phyloP scores from a whole-genome alignment of 768 basidiomycete species.

The Suillus luteus region DNA sequence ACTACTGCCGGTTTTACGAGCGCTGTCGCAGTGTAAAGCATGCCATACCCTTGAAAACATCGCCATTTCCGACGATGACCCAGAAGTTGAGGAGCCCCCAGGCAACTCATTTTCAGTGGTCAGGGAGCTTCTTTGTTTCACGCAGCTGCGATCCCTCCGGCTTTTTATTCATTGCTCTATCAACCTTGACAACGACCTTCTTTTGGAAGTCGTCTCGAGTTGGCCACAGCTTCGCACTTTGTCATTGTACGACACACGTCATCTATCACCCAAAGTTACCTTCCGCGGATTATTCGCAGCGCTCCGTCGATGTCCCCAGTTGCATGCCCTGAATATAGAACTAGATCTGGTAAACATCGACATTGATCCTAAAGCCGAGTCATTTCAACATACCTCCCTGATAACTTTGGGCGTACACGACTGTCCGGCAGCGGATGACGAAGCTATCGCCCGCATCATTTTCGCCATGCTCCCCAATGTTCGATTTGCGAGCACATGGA shows the following conservation, averaged over 20 bases:
- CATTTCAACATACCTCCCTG: not conserved
- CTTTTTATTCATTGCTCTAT: not conserved
- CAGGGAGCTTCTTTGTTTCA: not conserved
- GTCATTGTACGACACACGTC: not conserved
- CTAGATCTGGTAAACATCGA: not conserved
- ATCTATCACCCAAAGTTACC: not conserved
- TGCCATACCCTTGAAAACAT: not conserved
- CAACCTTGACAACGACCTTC: not conserved
- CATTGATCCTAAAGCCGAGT: not conserved
- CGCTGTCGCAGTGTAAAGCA: not conserved
- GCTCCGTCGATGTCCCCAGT: not conserved
- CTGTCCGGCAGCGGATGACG: not conserved
- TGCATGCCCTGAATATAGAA: not conserved
- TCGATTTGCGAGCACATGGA: not conserved
- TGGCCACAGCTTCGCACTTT: not conserved
- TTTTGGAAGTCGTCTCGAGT: not conserved
- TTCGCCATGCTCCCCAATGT: not conserved
- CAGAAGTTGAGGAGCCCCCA: not conserved
- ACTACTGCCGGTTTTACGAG: not conserved
- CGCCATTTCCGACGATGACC: not conserved
- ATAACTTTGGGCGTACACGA: not conserved
- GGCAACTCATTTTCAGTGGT: not conserved
- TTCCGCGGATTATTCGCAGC: not conserved
- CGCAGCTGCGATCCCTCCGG: not conserved
- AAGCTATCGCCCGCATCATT: conserved; percentile 1